Conservation (phyloP, 306 rosid genomes). For the Rosa multiflora region DNA sequence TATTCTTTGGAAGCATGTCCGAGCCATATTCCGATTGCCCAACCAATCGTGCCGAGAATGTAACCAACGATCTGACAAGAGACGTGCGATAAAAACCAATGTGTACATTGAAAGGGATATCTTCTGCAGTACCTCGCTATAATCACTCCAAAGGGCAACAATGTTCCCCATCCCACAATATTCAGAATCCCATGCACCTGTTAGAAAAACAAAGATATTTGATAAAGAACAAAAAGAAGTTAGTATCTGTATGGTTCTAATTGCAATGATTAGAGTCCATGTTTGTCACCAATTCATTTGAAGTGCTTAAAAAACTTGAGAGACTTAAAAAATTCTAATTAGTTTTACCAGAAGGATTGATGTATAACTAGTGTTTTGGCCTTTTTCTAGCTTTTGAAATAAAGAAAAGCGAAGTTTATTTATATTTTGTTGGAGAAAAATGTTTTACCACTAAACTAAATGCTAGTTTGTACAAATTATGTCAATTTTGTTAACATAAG, state of each 20-base stretch:
- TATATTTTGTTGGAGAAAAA: too few relatives aligned
- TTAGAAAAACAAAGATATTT: background rate
- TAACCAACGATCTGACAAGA: slow-evolving; percentile 52
- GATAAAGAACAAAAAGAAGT: background rate
- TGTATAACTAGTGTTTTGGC: background rate
- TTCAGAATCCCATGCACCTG: slow-evolving; percentile 81
- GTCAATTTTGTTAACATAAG: too few relatives aligned
- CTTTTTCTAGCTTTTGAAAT: background rate
- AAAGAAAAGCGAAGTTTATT: too few relatives aligned
- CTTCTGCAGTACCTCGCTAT: slow-evolving; percentile 56
- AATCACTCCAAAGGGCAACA: slow-evolving; percentile 71
- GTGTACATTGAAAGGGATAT: slow-evolving; percentile 11
- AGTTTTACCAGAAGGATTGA: background rate
- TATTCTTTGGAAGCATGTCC: slow-evolving; percentile 60
- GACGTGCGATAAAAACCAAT: slow-evolving; percentile 38
- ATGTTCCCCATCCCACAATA: slow-evolving; percentile 78
- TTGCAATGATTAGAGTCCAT: background rate
- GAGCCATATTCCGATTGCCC: slow-evolving; percentile 70
- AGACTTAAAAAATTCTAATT: too few relatives aligned
- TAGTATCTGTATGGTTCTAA: background rate
- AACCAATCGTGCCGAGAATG: slow-evolving; percentile 52
- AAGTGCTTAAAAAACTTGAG: background rate
- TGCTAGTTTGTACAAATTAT: too few relatives aligned
- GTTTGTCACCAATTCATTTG: background rate
- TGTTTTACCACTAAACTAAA: too few relatives aligned